phyloP scores from a whole-genome alignment of 495 filamentous ascomycete genomes.

The Penicillium riverlandense region DNA sequence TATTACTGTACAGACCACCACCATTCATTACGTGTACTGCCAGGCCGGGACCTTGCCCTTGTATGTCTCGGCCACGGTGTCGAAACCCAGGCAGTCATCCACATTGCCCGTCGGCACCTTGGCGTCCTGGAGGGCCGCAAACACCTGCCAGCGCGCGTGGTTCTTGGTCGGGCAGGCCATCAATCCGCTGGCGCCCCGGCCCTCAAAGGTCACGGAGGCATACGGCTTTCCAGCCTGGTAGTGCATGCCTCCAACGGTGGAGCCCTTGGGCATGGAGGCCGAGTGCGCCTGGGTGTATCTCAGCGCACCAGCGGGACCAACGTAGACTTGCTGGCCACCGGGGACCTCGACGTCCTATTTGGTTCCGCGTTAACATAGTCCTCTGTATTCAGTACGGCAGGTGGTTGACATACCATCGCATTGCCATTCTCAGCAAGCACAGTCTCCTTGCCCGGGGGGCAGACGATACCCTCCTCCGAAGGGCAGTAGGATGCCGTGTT shows the following conservation, averaged over 20 bases:
- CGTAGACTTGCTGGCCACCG: slow-evolving; percentile 59
- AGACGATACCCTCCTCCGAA: slow-evolving; percentile 8
- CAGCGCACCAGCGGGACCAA: slow-evolving; percentile 47
- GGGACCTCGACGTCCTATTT: slow-evolving; percentile 47
- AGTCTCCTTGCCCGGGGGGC: slow-evolving; percentile 38
- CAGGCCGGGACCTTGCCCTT: slow-evolving; percentile 25
- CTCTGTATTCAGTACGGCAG: not conserved
- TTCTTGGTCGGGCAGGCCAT: slow-evolving; percentile 38
- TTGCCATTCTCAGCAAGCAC: slow-evolving; percentile 30
- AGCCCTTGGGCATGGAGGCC: slow-evolving; percentile 46
- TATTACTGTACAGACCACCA: not conserved
- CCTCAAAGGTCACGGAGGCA: slow-evolving; percentile 22
- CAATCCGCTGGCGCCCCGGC: slow-evolving; percentile 28
- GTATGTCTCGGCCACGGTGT: slow-evolving; percentile 22
- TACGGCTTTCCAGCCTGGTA: slow-evolving; percentile 19
- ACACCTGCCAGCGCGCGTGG: slow-evolving; percentile 34
- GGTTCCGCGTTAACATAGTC: not conserved
- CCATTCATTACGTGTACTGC: slow-evolving; percentile 30
- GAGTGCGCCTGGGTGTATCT: slow-evolving; percentile 56
- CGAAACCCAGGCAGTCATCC: slow-evolving; percentile 33
- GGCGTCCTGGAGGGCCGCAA: slow-evolving; percentile 28
- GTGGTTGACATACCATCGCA: slow-evolving; percentile 20
- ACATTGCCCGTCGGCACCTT: slow-evolving; percentile 33
- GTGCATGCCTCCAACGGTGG: slow-evolving; percentile 37
- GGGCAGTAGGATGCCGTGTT: slow-evolving; percentile 37